phyloP scores from a whole-genome alignment of 2,329 filamentous ascomycete genomes.

The Calonectria pteridis region DNA sequence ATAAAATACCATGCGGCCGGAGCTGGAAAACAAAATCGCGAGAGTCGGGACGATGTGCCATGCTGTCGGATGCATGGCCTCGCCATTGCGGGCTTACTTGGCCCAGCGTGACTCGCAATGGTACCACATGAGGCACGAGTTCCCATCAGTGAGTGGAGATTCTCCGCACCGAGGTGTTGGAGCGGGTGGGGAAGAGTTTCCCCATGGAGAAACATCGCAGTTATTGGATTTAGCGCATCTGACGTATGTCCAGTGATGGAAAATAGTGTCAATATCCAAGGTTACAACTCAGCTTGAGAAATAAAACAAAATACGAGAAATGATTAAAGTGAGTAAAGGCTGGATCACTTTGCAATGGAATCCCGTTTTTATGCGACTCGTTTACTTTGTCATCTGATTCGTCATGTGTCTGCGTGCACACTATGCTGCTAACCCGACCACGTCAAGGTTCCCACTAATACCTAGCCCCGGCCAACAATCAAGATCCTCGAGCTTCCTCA shows the following conservation, averaged over 20 bases:
- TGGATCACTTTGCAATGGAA: background rate
- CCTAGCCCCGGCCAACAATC: constrained; percentile 48
- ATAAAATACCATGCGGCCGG: constrained; percentile 7
- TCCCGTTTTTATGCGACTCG: background rate
- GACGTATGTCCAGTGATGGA: background rate
- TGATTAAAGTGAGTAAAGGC: background rate
- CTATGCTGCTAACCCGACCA: background rate
- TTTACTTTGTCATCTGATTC: background rate
- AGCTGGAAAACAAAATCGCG: background rate
- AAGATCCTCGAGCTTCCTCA: constrained; percentile 48
- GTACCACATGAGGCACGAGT: background rate
- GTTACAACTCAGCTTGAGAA: background rate
- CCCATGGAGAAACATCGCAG: constrained; percentile 23
- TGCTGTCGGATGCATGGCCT: background rate
- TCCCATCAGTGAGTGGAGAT: background rate
- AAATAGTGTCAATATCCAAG: background rate
- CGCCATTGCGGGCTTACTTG: background rate
- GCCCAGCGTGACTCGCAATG: constrained; percentile 9
- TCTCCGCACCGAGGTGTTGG: background rate
- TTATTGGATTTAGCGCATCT: background rate
- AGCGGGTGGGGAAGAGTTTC: constrained; percentile 14
- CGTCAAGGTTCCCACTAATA: background rate
- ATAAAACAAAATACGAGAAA: background rate
- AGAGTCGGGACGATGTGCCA: background rate
- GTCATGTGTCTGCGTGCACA: background rate